These are phyloP conservation scores for Aspergillus uvarum DNA, from an alignment of 2,329 filamentous ascomycete species.

Conservation along the genomic window DNA sequence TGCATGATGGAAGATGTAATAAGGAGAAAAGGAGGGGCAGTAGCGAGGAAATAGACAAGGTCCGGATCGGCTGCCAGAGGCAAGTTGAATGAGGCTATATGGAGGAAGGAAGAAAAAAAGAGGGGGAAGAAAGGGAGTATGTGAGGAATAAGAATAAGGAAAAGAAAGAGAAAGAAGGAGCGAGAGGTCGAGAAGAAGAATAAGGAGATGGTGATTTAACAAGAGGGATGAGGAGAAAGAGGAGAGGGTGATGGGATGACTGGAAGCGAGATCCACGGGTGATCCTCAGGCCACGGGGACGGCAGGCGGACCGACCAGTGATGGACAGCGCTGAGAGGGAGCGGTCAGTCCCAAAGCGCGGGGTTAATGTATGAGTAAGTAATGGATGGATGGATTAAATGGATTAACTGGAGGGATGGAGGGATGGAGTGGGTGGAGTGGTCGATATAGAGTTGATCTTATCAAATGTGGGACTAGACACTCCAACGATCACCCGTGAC, in stretches of 20 bases:
- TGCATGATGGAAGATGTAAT: constrained; percentile 32
- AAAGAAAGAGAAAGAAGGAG: neutral
- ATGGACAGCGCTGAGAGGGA: neutral
- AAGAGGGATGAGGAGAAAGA: constrained; percentile 3
- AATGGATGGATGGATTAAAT: too few species aligned
- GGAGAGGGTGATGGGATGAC: neutral
- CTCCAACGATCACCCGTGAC: neutral
- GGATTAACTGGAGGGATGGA: neutral
- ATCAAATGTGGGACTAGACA: neutral
- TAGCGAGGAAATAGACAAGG: constrained; percentile 2
- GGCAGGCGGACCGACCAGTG: constrained; percentile 6
- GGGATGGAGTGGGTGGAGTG: neutral
- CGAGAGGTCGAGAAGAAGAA: neutral
- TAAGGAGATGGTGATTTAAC: neutral
- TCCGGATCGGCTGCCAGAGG: neutral
- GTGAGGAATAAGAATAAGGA: neutral
- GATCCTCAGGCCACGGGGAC: constrained; percentile 6
- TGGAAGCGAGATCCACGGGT: neutral
- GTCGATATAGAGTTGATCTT: neutral
- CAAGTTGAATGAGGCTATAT: constrained; percentile 1
- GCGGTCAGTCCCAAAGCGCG: constrained; percentile 4
- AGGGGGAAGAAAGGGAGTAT: neutral
- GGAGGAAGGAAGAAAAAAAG: neutral
- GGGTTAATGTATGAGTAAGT: neutral
- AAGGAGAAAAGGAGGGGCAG: neutral